Base-by-base conservation (phyloP, 192 early-diverging fungal species). In the Rhizophagus clarus region DNA sequence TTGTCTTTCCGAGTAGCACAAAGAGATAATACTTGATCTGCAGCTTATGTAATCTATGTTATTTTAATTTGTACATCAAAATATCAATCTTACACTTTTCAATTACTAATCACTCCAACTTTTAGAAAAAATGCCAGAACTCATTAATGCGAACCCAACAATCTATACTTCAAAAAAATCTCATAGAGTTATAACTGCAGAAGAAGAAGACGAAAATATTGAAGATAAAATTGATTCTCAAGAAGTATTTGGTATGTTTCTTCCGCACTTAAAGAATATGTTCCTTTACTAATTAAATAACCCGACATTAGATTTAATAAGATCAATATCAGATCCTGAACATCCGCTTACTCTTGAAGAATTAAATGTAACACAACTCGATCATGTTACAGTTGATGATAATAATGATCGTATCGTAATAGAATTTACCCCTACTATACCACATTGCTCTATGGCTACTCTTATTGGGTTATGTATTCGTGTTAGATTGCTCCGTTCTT, bases 371-470 rank as follows among this genome's bases (percentile, higher is more conserved):
- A 92, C 95, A 17, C 96, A 97, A 82, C 84, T 86, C 60, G 92
- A 95, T 37, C 96, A 96, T 83, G 92, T 99, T 76, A 80, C 81
- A 4, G 94, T 99, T 11, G 91, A 94, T 79, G 90, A 95, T 81
- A 83, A 86, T 12, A 82, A 78, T 51, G 93, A 90, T 84, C 88
- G 83, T 61, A 87, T 99, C 37, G 68, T 88, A 10, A 91, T 99
- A 37, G 91, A 92, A 83, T 98, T 99, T 81, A 97, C 96, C 0
- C 98, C 98, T 1, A 98, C 98, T 11, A 98, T 99, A 80, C 97
- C 97, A 34, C 98, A 99, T 85, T 99, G 98, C 85, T 97, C 95
- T 42, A 99, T 99, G 98, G 97, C 97, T 14, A 98, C 98, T 11
- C 84, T 99, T 61, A 99, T 99, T 84, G 98, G 98, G 0, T 89